phyloP scores from a whole-genome alignment of 306 rosid species.

The Ammopiptanthus mongolicus region DNA sequence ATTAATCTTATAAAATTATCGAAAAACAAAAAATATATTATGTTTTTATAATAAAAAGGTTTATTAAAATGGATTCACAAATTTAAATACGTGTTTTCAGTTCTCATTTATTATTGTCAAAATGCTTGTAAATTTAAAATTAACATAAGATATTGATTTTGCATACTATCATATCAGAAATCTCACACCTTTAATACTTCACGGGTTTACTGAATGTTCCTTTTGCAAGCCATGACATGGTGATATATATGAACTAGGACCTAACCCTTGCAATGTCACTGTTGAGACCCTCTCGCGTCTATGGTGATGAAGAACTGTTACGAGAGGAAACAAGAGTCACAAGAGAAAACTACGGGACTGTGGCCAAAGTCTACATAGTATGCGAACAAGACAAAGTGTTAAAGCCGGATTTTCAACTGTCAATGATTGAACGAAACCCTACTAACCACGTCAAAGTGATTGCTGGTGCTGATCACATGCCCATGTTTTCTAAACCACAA shows the following conservation, averaged over 20 bases:
- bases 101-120: too few relatives aligned
- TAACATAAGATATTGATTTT: neutral
- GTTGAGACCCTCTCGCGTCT: constrained; percentile 5
- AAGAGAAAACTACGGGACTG: constrained; percentile 31
- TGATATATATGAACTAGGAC: constrained; percentile 22
- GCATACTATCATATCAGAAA: too few relatives aligned
- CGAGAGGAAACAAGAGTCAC: constrained; percentile 7
- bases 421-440: constrained; percentile 36
- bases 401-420: constrained; percentile 16
- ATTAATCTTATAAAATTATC: too few relatives aligned
- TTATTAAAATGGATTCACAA: too few relatives aligned
- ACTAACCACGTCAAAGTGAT: constrained; percentile 29
- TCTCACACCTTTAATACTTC: too few relatives aligned
- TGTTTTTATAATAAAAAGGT: too few relatives aligned
- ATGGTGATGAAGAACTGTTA: neutral
- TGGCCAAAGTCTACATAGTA: constrained; percentile 30
- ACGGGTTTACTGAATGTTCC: neutral
- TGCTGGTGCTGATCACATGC: constrained; percentile 45
- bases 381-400: constrained; percentile 27
- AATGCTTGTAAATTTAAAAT: too few relatives aligned
- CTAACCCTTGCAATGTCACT: constrained; percentile 27
- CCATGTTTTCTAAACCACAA: constrained; percentile 39
- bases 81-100: too few relatives aligned
- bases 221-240: neutral
- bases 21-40: too few relatives aligned